Base-by-base conservation (phyloP, 2,329 filamentous ascomycete species). In the Clonostachys sp. region DNA sequence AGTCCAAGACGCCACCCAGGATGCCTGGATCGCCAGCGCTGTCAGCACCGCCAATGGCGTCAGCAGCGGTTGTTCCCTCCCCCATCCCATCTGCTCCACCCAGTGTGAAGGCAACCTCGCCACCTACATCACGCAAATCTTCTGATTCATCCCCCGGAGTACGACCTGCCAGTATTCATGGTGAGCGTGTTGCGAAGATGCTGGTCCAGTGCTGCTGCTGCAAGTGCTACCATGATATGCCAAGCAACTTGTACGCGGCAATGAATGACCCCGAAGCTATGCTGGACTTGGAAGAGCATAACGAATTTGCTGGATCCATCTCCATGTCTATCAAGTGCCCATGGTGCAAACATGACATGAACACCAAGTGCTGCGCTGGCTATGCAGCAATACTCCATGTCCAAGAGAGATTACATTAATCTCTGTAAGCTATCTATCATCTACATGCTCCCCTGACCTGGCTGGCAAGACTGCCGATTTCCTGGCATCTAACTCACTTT, bases 301-400 rank as follows among this genome's bases (percentile, higher is more conserved):
- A 74, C 6, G 78, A 78, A 1, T 78, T 81, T 41, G 73, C 73
- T 40, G 80, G 80, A 2, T 67, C 75, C 7, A 73, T 84, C 41
- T 80, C 75, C 9, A 83, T 82, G 53, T 79, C 75, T 57, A 79
- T 86, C 24, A 80, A 77, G 53, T 89, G 85, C 60, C 84, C 84
- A 9, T 89, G 86, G 86, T 89, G 86, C 61, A 71, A 72, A 41
- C 86, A 89, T 65, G 77, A 78, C 44, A 88, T 89, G 84, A 83
- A 73, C 53, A 84, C 77, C 13, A 69, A 66, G 49, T 89, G 86
- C 64, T 89, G 86, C 60, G 76, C 83, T 12, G 85, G 84, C 8
- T 85, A 85, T 66, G 80, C 81, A 12, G 81, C 85, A 2, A 73
- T 84, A 41, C 78, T 89, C 5, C 80, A 84, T 51, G 66, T 89